These are phyloP conservation scores for Eucalyptus fibrosa DNA, from an alignment of 345 rosid genomes.

Conservation along the genomic window DNA sequence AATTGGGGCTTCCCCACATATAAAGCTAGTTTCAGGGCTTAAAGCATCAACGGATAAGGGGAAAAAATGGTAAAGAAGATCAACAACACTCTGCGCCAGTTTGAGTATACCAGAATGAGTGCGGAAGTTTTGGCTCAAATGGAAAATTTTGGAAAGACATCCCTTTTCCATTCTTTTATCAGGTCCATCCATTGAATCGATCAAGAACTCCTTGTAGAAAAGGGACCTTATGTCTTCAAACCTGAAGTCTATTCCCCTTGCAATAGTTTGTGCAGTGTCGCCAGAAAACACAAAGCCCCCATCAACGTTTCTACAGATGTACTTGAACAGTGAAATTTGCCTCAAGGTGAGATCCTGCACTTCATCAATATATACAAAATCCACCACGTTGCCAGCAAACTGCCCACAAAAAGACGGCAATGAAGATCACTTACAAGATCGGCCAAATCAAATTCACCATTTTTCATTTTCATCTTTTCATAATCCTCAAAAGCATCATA, in stretches of 20 bases:
- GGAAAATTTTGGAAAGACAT: slow-evolving; percentile 12
- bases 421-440: slow-evolving; percentile 47
- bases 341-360: slow-evolving; percentile 56
- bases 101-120: slow-evolving; percentile 37
- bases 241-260: slow-evolving; percentile 34
- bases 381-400: slow-evolving; percentile 15
- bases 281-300: slow-evolving; percentile 47
- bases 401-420: slow-evolving; percentile 6
- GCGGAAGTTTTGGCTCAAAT: slow-evolving; percentile 36
- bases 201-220: slow-evolving; percentile 27
- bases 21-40: slow-evolving; percentile 18
- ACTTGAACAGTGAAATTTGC: slow-evolving; percentile 34
- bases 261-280: slow-evolving; percentile 37
- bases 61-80: slow-evolving; percentile 32
- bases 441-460: slow-evolving; percentile 38
- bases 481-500: slow-evolving; percentile 28
- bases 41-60: slow-evolving; percentile 18
- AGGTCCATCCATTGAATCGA: not conserved
- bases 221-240: slow-evolving; percentile 34
- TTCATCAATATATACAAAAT: slow-evolving; percentile 48
- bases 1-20: slow-evolving; percentile 37
- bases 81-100: slow-evolving; percentile 42
- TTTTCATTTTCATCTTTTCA: slow-evolving; percentile 25
- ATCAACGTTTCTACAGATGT: slow-evolving; percentile 16
- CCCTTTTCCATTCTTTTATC: not conserved